Evolutionary conservation across 768 basidiomycete genomes (phyloP), one percentile per base, ranked within the genome.

Genomic region (Termitomyces sp.): DNA sequence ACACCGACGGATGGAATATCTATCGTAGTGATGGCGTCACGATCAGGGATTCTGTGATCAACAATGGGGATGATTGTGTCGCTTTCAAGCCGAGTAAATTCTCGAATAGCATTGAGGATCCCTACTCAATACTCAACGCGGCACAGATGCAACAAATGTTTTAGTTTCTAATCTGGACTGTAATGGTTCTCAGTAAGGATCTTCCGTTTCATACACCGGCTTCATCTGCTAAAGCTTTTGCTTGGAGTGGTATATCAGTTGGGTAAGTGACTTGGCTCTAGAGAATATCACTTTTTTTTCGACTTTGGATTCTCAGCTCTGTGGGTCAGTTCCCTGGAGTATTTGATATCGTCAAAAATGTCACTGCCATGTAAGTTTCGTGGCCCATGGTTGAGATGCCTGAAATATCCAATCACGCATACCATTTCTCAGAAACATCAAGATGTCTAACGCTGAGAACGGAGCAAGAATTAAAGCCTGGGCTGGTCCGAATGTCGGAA

Each of bases 401-500:
- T 15, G 17, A 25, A n/a, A 11, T 46, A 36, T 25, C 1, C 29
- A 29, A 32, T 4, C 20, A 52, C 3, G 29, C 17, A 57, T 12
- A 34, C 47, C 46, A 15, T 31, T 20, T 46, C 45, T 2, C 65
- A 84, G 81, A 47, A 83, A 86, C 66, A 77, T 88, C 63, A 76
- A 72, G 36, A 86, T 87, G 84, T 73, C 79, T 11, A 85, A 86
- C 59, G 83, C 84, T 10, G 76, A 85, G 66, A 88, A 88, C 64
- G 87, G 86, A 1, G 86, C 86, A 1, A 77, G 87, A 38, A 88
- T 88, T 71, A 89, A 89, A 69, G 83, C 85, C 0, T 89, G 81
- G 76, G 86, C 85, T 5, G 87, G 86, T 5, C 75, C 78, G 15
- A 79, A 80, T 56, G 83, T 86, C 34, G 85, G 86, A 4, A 77